Base-by-base conservation (phyloP, 1,284 basidiomycete species). In the Leccinum pachyderme region DNA sequence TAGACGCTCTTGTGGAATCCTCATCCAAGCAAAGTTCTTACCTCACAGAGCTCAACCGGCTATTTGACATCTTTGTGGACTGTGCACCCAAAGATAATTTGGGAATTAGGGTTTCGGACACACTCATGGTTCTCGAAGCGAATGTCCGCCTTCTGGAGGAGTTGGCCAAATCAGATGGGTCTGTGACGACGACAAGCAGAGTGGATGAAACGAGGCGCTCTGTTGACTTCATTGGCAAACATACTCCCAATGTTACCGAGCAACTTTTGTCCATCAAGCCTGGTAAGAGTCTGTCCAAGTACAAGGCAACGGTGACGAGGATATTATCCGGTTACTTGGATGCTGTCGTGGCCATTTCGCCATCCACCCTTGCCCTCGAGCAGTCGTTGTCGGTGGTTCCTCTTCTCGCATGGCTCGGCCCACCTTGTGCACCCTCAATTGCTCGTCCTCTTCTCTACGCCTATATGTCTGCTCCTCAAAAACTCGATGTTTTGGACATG, bases 21-120 rank as follows among this genome's bases (percentile, higher is more conserved):
- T 64, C 65, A 1, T 55, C 57, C 5, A 52, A 59, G 44, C 57
- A 63, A 15, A 64, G 73, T 7, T 75, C 74, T 13, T 77, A 77
- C 66, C 63, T 84, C 7, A 70, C 73, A 1, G 81, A 88, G 24
- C 72, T 87, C 41, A 86, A 88, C 63, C 69, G 76, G 52, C 58
- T 89, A 1, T 82, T 79, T 52, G 64, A 67, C 11, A 66, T 71
- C 46, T 68, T 81, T 45, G 64, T 74, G 32, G 61, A 67, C 13
- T 64, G 69, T 46, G 70, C 72, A 1, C 54, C 63, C 8, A 61
- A 63, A 8, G 77, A 80, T 52, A 66, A 67, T n/a, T 54, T 77
- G 47, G 50, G 63, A 2, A 57, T 80, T n/a, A 71, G 41, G 15
- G 61, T 51, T 49, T 63, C 28, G 48, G 69, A 53, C 65, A 77